phyloP scores from a whole-genome alignment of 306 rosid species.

The Malus sieversii region DNA sequence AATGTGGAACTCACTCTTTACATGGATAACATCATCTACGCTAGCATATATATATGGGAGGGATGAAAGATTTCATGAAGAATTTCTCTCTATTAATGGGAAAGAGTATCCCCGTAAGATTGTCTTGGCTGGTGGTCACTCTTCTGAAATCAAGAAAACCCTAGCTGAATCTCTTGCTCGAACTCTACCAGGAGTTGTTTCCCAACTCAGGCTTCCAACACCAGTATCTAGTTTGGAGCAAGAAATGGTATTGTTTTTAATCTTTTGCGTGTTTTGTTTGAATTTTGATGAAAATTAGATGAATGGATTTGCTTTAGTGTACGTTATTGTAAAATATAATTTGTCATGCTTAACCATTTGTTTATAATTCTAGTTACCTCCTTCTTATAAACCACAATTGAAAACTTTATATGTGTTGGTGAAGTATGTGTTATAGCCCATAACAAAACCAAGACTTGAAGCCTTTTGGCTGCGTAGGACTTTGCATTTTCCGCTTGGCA shows the following conservation, averaged over 20 bases:
- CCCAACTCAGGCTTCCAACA: slow-evolving; percentile 57
- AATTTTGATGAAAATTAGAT: slow-evolving; percentile 1
- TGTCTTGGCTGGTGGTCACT: slow-evolving; percentile 73
- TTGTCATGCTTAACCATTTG: background rate
- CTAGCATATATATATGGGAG: slow-evolving; percentile 79
- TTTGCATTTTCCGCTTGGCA: background rate
- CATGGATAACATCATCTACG: slow-evolving; percentile 75
- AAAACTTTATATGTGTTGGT: background rate
- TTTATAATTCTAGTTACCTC: background rate
- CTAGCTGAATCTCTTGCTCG: slow-evolving; percentile 78
- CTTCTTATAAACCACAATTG: background rate
- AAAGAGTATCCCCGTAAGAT: slow-evolving; percentile 60
- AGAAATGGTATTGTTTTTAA: slow-evolving; percentile 55
- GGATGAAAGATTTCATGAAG: slow-evolving; percentile 75
- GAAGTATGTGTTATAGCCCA: background rate
- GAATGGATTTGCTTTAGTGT: background rate
- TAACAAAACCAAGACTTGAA: background rate
- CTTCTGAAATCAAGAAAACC: slow-evolving; percentile 83
- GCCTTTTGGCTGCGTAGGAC: background rate
- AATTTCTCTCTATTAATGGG: slow-evolving; percentile 55
- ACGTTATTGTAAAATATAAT: background rate
- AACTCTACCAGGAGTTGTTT: slow-evolving; percentile 68
- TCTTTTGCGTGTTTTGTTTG: slow-evolving; percentile 4
- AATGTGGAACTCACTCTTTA: slow-evolving; percentile 75
- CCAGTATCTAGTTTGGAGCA: slow-evolving; percentile 83